Evolutionary conservation across 768 basidiomycete species (phyloP).

Genomic region (Amanita pseudoporphyria): DNA sequence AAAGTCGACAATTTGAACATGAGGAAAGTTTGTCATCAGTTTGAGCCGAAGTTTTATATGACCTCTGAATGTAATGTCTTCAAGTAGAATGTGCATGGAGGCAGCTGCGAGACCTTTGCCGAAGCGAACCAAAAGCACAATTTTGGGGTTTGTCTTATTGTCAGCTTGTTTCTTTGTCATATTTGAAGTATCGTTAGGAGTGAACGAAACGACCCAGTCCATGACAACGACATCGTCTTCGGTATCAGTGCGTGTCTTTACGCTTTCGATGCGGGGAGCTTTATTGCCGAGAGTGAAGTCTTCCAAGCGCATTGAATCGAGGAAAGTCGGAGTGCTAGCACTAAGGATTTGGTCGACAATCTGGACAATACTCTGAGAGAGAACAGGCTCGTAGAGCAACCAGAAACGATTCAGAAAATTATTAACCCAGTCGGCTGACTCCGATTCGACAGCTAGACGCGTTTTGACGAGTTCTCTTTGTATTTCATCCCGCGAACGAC

Average conservation of each 20-base stretch:
- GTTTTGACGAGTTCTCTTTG: slow-evolving; percentile 93
- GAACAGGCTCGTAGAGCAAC: slow-evolving; percentile 96
- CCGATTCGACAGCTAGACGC: slow-evolving; percentile 74
- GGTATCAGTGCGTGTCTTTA: slow-evolving; percentile 76
- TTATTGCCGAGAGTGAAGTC: slow-evolving; percentile 95
- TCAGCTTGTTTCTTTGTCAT: slow-evolving; percentile 68
- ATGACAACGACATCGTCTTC: slow-evolving; percentile 88
- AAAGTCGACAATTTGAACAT: slow-evolving; percentile 84
- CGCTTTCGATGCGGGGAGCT: slow-evolving; percentile 86
- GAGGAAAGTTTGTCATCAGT: slow-evolving; percentile 93
- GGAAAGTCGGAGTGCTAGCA: slow-evolving; percentile 74
- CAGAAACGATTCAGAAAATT: slow-evolving; percentile 94
- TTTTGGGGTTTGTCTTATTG: slow-evolving; percentile 87
- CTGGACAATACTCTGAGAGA: slow-evolving; percentile 73
- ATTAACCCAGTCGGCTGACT: slow-evolving; percentile 94
- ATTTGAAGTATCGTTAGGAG: slow-evolving; percentile 82
- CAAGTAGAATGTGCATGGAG: slow-evolving; percentile 81
- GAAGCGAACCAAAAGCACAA: slow-evolving; percentile 77
- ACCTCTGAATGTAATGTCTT: slow-evolving; percentile 85
- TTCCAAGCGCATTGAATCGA: slow-evolving; percentile 83
- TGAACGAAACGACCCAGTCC: slow-evolving; percentile 96
- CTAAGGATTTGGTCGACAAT: slow-evolving; percentile 87
- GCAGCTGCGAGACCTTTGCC: slow-evolving; percentile 85
- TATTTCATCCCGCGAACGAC: slow-evolving; percentile 86
- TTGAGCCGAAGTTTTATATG: slow-evolving; percentile 83